Conservation (phyloP, 495 filamentous ascomycete genomes). For the Hypoxylon trugodes region DNA sequence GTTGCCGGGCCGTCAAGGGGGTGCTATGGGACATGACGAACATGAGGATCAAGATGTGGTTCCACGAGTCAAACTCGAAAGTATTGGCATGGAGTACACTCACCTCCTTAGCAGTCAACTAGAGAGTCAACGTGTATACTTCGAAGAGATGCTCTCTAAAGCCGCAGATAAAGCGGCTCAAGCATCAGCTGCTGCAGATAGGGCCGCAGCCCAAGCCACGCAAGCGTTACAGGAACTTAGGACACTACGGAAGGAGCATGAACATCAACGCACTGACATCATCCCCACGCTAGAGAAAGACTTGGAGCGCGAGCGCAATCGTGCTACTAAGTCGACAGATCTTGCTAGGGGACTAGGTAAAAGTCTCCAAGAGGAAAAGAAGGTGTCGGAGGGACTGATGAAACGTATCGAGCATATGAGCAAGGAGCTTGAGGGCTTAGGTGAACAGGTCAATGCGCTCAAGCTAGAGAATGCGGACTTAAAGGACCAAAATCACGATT, state of each 20-base stretch:
- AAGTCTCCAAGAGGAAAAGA: constrained; percentile 87
- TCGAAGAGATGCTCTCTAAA: constrained; percentile 90
- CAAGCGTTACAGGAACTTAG: constrained; percentile 60
- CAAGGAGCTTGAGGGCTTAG: constrained; percentile 62
- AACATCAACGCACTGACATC: constrained; percentile 62
- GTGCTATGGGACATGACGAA: constrained; percentile 30
- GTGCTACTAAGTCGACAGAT: constrained; percentile 73
- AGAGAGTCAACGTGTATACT: constrained; percentile 91
- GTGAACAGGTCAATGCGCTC: constrained; percentile 61
- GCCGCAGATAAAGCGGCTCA: constrained; percentile 89
- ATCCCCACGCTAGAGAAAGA: constrained; percentile 75
- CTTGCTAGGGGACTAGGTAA: constrained; percentile 79
- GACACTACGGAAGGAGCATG: constrained; percentile 62
- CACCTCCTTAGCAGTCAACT: constrained; percentile 91
- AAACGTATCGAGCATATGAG: constrained; percentile 74
- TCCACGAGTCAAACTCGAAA: constrained; percentile 89
- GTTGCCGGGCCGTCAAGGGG: constrained; percentile 61
- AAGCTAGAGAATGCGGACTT: constrained; percentile 68
- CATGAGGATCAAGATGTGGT: constrained; percentile 71
- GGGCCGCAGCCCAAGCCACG: constrained; percentile 63
- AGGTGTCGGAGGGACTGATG: constrained; percentile 80
- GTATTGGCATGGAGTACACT: constrained; percentile 91
- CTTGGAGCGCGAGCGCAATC: constrained; percentile 69
- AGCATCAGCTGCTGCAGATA: constrained; percentile 71
- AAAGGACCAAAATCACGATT: constrained; percentile 86